Evolutionary conservation across 306 rosid species (phyloP), one percentile per base, ranked within the genome.

Genomic region (Casuarina glauca): DNA sequence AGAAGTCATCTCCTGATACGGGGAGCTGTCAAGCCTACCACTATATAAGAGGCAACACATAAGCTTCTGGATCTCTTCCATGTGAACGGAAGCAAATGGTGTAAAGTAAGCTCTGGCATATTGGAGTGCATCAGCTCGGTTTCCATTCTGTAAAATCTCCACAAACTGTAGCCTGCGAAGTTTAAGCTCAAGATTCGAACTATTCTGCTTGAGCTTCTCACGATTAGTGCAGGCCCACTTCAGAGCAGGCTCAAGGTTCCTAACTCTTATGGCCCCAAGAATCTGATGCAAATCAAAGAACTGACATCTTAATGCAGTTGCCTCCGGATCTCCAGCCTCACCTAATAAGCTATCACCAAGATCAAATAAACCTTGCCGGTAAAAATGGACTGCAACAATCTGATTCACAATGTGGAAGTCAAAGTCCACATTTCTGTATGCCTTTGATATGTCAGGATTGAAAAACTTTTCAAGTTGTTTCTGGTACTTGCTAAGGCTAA

Each of bases 211-310:
- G 69, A 93, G 91, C 84, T 82, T 84, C 50, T 88, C 88, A 38
- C 75, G 80, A 75, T 91, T 86, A 35, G 86, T 76, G 74, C 82
- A 79, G 72, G 85, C 86, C 98, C 98, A 93, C 39, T 83, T 76
- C 61, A 93, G 88, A 78, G 98, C 98, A 82, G 97, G 98, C 79
- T 89, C 89, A 51, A 91, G 87, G 80, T 91, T 88, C 82, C 83
- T 84, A 74, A 53, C 75, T 75, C 82, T 88, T 93, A 87, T 83
- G 72, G 94, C 93, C 80, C 83, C 88, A 54, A 91, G 70, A 77
- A 93, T 84, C 83, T 84, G 85, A 83, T 93, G 88, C 96, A 93
- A 80, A 81, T 89, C 88, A 78, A 85, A 26, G 78, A 91, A 93
- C 17, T 88, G 90, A 80, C 85, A 81, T 80, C 85, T 93, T 68